Evolutionary conservation across 345 rosid genomes (phyloP).

Genomic region (Draba incana): DNA sequence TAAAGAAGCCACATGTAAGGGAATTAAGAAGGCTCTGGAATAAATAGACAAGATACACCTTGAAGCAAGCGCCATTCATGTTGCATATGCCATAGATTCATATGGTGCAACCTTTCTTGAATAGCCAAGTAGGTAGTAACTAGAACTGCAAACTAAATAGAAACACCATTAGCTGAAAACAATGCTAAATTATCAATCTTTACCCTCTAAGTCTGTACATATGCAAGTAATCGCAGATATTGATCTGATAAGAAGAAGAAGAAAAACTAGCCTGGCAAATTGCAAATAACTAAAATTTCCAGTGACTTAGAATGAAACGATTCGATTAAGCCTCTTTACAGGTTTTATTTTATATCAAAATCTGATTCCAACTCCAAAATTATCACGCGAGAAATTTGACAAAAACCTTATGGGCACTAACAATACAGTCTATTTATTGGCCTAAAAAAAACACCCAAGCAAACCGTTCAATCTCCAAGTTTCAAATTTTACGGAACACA

Average conservation of each 20-base stretch:
- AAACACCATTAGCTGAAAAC: constrained; percentile 15
- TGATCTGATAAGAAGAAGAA: too few relatives aligned
- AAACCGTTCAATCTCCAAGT: constrained; percentile 5
- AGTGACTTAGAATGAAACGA: constrained; percentile 8
- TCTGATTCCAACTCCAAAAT: constrained; percentile 6
- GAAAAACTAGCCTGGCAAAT: too few relatives aligned
- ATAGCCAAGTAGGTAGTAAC: constrained; percentile 24
- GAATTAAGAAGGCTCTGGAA: constrained; percentile 41
- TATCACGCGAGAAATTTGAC: constrained; percentile 26
- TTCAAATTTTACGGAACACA: too few relatives aligned
- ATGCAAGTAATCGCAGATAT: too few relatives aligned
- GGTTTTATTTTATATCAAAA: not conserved
- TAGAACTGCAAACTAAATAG: constrained; percentile 22
- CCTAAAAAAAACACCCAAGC: not conserved
- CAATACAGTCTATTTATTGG: not conserved
- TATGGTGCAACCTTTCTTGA: too few relatives aligned
- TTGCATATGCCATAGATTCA: constrained; percentile 42
- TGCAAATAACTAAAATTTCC: too few relatives aligned
- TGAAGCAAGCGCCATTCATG: constrained; percentile 44
- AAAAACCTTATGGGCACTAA: constrained; percentile 36
- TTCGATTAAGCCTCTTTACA: not conserved
- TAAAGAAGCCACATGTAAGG: constrained; percentile 38
- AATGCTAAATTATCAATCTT: not conserved
- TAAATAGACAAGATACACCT: constrained; percentile 44
- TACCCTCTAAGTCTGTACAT: constrained; percentile 16